These are phyloP conservation scores for Candida gorgasii DNA, from an alignment of 805 yeast species.

Conservation along the genomic window DNA sequence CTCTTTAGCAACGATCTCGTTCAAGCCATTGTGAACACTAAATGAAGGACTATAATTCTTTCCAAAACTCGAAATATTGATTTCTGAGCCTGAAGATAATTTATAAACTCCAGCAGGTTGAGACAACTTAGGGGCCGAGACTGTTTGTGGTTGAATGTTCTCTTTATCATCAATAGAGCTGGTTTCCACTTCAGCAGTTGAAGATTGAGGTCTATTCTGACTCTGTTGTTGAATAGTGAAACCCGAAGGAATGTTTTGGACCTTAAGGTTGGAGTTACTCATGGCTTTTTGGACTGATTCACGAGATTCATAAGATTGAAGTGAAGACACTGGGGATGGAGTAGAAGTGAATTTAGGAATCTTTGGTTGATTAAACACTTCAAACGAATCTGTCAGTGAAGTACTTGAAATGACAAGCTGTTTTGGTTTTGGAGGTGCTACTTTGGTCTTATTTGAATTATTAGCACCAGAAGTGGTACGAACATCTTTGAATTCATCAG, in stretches of 20 bases:
- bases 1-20: slow-evolving; percentile 11
- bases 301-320: slow-evolving; percentile 11
- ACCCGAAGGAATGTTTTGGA: slow-evolving; percentile 14
- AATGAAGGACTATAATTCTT: slow-evolving; percentile 40
- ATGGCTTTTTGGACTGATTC: not conserved
- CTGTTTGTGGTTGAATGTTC: slow-evolving; percentile 3
- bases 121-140: slow-evolving; percentile 12
- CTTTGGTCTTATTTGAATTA: too few relatives aligned
- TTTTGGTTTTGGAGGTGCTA: not conserved
- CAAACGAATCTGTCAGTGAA: slow-evolving; percentile 12
- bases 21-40: slow-evolving; percentile 16
- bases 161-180: slow-evolving; percentile 11
- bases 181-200: slow-evolving; percentile 21
- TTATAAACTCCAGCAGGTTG: slow-evolving; percentile 15
- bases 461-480: too few relatives aligned
- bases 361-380: slow-evolving; percentile 12
- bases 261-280: slow-evolving; percentile 4
- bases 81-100: slow-evolving; percentile 34
- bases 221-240: slow-evolving; percentile 6
- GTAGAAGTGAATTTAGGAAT: slow-evolving; percentile 15
- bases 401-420: not conserved
- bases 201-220: slow-evolving; percentile 23
- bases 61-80: slow-evolving; percentile 43
- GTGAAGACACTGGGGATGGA: slow-evolving; percentile 17
- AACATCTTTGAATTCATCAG: too few relatives aligned